Evolutionary conservation across 495 filamentous ascomycete species (phyloP).

Genomic region (Aspergillus sparsus): DNA sequence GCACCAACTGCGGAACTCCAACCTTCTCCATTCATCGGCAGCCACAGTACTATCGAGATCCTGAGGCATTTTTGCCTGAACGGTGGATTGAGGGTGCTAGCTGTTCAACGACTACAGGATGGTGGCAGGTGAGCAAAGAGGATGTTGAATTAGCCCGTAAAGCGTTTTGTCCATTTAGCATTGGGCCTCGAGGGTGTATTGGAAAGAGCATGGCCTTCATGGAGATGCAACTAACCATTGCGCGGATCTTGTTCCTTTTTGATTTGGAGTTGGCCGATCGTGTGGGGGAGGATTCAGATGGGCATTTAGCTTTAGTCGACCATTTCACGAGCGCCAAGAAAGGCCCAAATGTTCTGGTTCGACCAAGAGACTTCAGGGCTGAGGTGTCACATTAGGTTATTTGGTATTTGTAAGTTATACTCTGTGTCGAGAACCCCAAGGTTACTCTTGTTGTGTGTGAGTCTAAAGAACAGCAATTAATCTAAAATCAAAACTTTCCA

Average conservation of each 20-base stretch:
- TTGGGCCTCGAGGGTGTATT: conserved; percentile 58
- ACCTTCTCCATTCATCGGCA: conserved; percentile 61
- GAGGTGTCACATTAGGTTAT: no score
- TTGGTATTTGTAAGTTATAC: no score
- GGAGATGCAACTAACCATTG: conserved; percentile 55
- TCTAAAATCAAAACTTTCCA: no score
- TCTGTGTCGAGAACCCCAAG: no score
- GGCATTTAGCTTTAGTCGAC: conserved; percentile 46
- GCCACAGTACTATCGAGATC: conserved; percentile 52
- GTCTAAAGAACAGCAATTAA: no score
- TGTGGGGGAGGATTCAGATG: conserved; percentile 38
- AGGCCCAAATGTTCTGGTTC: conserved; percentile 44
- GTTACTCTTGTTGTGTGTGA: no score
- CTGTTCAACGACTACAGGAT: conserved; percentile 22
- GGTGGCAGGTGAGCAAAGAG: conserved; percentile 38
- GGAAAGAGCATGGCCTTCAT: conserved; percentile 59
- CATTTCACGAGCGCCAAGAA: conserved; percentile 50
- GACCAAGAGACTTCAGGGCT: conserved; percentile 9
- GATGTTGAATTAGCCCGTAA: conserved; percentile 40
- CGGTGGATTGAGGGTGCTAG: conserved; percentile 54
- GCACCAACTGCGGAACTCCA: conserved; percentile 54
- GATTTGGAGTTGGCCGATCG: conserved; percentile 45
- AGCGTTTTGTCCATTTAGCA: conserved; percentile 59
- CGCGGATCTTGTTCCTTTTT: conserved; percentile 48
- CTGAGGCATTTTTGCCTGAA: conserved; percentile 51